Evolutionary conservation across 345 rosid genomes (phyloP).

Genomic region (Populus nigra): DNA sequence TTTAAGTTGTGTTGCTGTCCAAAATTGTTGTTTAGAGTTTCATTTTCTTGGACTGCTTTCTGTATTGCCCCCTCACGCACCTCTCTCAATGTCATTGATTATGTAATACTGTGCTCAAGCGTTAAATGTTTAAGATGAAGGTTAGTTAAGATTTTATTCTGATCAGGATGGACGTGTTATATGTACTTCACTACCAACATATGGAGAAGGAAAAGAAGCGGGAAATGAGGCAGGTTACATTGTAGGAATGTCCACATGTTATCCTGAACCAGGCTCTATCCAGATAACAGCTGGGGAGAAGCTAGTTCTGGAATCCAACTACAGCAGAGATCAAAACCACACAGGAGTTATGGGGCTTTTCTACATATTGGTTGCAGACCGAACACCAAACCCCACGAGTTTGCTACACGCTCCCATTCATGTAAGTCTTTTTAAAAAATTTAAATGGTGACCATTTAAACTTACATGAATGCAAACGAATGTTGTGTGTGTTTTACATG

Average conservation of each 20-base stretch:
- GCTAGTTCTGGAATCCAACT: slow-evolving; percentile 61
- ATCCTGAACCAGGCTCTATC: slow-evolving; percentile 64
- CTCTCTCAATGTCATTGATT: too few species aligned
- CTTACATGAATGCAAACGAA: not conserved
- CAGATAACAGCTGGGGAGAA: slow-evolving; percentile 56
- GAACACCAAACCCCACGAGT: slow-evolving; percentile 31
- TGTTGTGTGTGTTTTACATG: too few species aligned
- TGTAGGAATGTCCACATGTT: slow-evolving; percentile 92
- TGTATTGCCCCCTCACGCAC: too few species aligned
- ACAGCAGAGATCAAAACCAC: slow-evolving; percentile 50
- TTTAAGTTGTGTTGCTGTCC: not conserved
- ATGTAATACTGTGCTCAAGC: too few species aligned
- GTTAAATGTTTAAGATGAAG: too few species aligned
- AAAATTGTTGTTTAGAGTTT: too few species aligned
- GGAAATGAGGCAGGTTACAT: slow-evolving; percentile 89
- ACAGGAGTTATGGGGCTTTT: slow-evolving; percentile 87
- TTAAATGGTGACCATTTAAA: not conserved
- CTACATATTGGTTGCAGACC: slow-evolving; percentile 62
- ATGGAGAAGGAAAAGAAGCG: slow-evolving; percentile 69
- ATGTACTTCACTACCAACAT: slow-evolving; percentile 57
- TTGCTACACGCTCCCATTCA: slow-evolving; percentile 16
- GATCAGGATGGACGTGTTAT: slow-evolving; percentile 59
- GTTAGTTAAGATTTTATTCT: not conserved
- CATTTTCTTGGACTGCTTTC: too few species aligned
- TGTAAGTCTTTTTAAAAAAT: slow-evolving; percentile 28